Conservation (phyloP, 495 filamentous ascomycete species). For the Neurospora sp. region DNA sequence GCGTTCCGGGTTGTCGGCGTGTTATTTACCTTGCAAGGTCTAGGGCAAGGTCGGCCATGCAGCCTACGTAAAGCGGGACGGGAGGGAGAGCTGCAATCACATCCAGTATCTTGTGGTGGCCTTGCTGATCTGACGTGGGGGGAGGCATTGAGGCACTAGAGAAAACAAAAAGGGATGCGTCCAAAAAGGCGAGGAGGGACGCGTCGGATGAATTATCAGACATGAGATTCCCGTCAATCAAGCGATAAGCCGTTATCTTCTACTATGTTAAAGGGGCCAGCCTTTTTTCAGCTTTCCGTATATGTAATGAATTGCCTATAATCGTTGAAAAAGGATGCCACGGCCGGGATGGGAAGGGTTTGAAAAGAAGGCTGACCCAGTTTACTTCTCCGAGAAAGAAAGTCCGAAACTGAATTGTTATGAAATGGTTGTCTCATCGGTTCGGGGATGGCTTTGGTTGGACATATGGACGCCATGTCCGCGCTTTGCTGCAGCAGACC, state of each 20-base stretch:
- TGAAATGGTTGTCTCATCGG: not conserved
- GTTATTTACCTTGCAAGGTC: slow-evolving; percentile 14
- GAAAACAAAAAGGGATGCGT: not conserved
- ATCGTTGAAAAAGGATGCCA: not conserved
- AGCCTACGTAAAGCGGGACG: slow-evolving; percentile 3
- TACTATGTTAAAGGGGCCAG: not conserved
- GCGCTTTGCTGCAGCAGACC: not conserved
- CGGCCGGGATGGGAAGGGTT: not conserved
- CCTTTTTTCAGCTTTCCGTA: not conserved
- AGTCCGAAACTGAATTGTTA: not conserved
- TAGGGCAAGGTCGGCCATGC: slow-evolving; percentile 6
- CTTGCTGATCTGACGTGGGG: not conserved
- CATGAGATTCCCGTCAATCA: not conserved
- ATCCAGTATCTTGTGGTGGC: not conserved
- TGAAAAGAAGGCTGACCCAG: not conserved
- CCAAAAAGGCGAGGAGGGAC: not conserved
- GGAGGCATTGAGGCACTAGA: not conserved
- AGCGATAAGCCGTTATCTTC: not conserved
- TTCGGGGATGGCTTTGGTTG: not conserved
- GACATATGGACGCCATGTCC: not conserved
- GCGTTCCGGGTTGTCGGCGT: slow-evolving; percentile 21
- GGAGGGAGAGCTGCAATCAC: not conserved
- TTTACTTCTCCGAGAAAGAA: not conserved
- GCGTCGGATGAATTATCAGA: not conserved
- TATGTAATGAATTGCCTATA: not conserved